phyloP scores from a whole-genome alignment of 2,329 filamentous ascomycete species.

The Hypocrella siamensis region DNA sequence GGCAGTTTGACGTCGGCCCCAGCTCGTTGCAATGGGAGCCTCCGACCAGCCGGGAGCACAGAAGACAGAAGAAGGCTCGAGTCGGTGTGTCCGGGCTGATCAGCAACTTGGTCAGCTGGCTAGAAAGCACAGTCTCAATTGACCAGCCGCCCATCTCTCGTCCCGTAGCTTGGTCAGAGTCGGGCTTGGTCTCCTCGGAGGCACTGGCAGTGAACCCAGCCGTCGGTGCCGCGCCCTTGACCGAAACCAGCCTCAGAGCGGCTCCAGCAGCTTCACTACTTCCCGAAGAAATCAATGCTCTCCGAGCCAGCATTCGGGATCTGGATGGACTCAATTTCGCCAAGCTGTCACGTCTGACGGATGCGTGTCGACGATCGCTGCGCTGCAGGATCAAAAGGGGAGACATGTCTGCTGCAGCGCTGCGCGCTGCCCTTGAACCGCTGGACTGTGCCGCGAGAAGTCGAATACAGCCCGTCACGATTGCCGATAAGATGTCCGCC shows the following conservation, averaged over 20 bases:
- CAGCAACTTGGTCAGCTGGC: conserved; percentile 14
- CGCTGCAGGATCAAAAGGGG: conserved; percentile 5
- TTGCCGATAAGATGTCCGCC: conserved; percentile 6
- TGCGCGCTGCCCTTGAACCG: conserved; percentile 7
- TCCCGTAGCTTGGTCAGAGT: not conserved
- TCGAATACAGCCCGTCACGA: conserved; percentile 4
- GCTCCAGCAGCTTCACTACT: no score
- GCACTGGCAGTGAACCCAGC: no score
- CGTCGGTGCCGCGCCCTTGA: not conserved
- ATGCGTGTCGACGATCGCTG: conserved; percentile 5
- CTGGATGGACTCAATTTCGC: conserved; percentile 2
- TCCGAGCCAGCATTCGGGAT: conserved; percentile 5
- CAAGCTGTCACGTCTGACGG: conserved; percentile 3
- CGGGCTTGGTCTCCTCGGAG: no score
- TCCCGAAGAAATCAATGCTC: conserved; percentile 5
- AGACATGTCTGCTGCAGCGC: conserved; percentile 4
- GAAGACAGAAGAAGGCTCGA: conserved; percentile 9
- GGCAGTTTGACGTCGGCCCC: conserved; percentile 28
- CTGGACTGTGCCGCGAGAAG: conserved; percentile 6
- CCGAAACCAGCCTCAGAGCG: no score
- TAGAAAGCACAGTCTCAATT: conserved; percentile 8
- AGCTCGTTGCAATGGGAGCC: conserved; percentile 38
- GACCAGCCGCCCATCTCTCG: conserved; percentile 8
- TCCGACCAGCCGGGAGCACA: conserved; percentile 19
- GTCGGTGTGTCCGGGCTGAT: conserved; percentile 8